Conservation (phyloP, 192 early-diverging fungal genomes). For the Paraglomus brasilianum region DNA sequence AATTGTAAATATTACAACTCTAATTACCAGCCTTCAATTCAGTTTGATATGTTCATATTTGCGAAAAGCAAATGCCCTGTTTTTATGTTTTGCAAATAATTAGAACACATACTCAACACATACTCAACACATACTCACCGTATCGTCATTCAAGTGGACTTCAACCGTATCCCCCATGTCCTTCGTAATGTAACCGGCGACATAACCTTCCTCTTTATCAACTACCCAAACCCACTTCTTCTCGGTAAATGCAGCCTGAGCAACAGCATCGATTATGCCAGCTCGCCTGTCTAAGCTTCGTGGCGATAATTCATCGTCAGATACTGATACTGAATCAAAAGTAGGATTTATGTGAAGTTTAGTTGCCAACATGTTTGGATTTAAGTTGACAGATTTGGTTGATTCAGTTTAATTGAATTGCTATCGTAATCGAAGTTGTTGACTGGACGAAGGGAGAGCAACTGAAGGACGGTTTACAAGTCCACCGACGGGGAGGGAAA, state of each 20-base stretch:
- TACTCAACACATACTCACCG: conserved; percentile 51
- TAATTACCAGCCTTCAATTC: neutral
- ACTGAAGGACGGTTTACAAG: too few relatives aligned
- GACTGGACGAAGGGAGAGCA: too few relatives aligned
- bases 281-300: conserved; percentile 19
- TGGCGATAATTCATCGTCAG: too few relatives aligned
- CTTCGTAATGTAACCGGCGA: conserved; percentile 79
- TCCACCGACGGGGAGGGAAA: too few relatives aligned
- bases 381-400: too few relatives aligned
- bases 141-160: conserved; percentile 75
- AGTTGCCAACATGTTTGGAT: too few relatives aligned
- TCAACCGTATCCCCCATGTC: conserved; percentile 66
- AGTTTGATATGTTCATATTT: neutral
- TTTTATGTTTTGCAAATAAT: neutral
- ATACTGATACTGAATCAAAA: too few relatives aligned
- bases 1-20: conserved; percentile 2
- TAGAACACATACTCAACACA: neutral
- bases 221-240: conserved; percentile 98
- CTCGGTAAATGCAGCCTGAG: conserved; percentile 83
- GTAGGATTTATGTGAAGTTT: too few relatives aligned
- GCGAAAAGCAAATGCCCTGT: neutral
- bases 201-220: conserved; percentile 87
- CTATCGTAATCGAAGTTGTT: too few relatives aligned
- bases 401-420: too few relatives aligned
- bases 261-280: conserved; percentile 57